Conservation (phyloP, 1,139 yeast species). For the Debaryomyces singareniensis region DNA sequence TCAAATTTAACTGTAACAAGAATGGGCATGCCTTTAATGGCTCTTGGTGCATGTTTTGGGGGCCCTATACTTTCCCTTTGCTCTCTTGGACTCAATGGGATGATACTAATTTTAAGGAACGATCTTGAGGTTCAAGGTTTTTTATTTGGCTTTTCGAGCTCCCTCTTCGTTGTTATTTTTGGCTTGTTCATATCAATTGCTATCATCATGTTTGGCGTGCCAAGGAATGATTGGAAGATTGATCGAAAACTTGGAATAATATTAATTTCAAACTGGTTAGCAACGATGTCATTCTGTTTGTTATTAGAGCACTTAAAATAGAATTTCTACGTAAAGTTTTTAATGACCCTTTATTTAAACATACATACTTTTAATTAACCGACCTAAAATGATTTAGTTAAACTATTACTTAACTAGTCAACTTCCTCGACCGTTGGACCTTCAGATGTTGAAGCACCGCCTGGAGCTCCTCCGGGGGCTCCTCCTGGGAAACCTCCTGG, state of each 20-base stretch:
- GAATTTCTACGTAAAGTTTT: no score
- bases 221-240: slow-evolving; percentile 61
- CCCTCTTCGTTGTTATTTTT: slow-evolving; percentile 44
- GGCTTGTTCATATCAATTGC: slow-evolving; percentile 51
- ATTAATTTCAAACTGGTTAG: slow-evolving; percentile 51
- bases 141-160: slow-evolving; percentile 29
- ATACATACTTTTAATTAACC: no score
- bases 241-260: slow-evolving; percentile 50
- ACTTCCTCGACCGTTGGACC: slow-evolving; percentile 76
- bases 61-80: slow-evolving; percentile 64
- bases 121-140: slow-evolving; percentile 9
- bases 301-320: no score
- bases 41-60: slow-evolving; percentile 91
- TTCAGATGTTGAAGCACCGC: no score
- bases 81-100: slow-evolving; percentile 52
- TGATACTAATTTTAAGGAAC: slow-evolving; percentile 35
- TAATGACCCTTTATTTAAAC: no score
- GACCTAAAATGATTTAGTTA: no score
- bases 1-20: slow-evolving; percentile 79
- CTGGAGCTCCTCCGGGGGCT: slow-evolving; percentile 32
- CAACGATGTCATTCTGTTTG: slow-evolving; percentile 41
- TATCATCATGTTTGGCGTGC: slow-evolving; percentile 49
- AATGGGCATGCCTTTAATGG: slow-evolving; percentile 89
- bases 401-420: slow-evolving; percentile 34
- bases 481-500: slow-evolving; percentile 30